Base-by-base conservation (phyloP, 2,329 filamentous ascomycete genomes). In the Monilinia aucupariae region DNA sequence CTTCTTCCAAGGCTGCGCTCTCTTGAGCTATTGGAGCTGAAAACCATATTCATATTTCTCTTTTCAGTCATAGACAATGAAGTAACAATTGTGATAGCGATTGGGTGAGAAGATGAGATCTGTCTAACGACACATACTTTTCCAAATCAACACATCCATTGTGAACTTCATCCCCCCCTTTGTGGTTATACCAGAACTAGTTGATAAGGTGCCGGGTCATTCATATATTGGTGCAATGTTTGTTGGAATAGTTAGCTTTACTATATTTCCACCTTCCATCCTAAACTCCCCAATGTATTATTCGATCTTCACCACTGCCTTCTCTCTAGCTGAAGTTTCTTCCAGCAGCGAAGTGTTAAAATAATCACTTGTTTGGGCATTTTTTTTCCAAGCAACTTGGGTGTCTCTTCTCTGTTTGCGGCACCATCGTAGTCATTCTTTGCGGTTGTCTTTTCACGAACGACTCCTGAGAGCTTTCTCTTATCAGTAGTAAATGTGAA, bases 201-300 rank as follows among this genome's bases (percentile, higher is more conserved):
- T 41, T 10, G 13, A 32, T 66, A 54, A 47, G 30, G 59, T 59
- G 72, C 64, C 49, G 79, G 64, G 8, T 12, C 85, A 85, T 25
- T 85, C 85, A 73, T 90, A 91, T 25, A 87, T 80, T 1, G 88
- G 88, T 0, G 84, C 85, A 62, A 92, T 86, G 54, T 74, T 75
- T 0, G 82, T 88, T 0, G 88, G 89, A 5, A 92, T 82, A 5
- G 83, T 90, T 71, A 88, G 88, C 8, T 87, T 81, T 12, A 55
- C n/a, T 32, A 88, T 77, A 7, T 86, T 86, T 69, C 91, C 85
- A 3, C 82, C 78, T 65, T 86, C 83, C 70, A 91, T 85, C 75
- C 89, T 89, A 61, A 91, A 78, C 72, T 91, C 87, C 2, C 85
- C 85, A 5, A 90, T 78, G 65, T n/a, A n/a, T n/a, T 89, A 90